Conservation (phyloP, 768 basidiomycete species). For the Boletus rubroflammeus region DNA sequence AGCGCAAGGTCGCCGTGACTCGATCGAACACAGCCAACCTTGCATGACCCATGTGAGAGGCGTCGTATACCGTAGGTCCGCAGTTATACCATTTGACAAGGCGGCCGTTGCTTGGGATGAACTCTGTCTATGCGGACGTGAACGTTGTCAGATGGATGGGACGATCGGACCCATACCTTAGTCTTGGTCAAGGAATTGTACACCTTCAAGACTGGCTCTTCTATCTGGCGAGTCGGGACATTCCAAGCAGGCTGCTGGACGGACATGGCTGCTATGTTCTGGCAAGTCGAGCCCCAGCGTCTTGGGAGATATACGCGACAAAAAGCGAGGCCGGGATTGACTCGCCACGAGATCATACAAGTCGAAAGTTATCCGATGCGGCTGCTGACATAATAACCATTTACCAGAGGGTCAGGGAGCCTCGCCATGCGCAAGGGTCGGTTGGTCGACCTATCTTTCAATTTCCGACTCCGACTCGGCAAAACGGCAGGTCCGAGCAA, state of each 20-base stretch:
- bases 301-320: slow-evolving; percentile 7
- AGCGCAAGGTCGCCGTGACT: neutral
- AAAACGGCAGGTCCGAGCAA: no score
- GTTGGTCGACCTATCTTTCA: no score
- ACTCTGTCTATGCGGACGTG: slow-evolving; percentile 57
- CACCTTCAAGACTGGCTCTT: slow-evolving; percentile 59
- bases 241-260: slow-evolving; percentile 55
- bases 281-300: slow-evolving; percentile 2
- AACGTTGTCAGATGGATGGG: slow-evolving; percentile 1
- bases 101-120: slow-evolving; percentile 63
- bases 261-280: slow-evolving; percentile 41
- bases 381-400: slow-evolving; percentile 27
- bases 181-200: slow-evolving; percentile 91
- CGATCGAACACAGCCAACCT: slow-evolving; percentile 47
- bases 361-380: no score
- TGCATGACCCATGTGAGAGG: slow-evolving; percentile 98
- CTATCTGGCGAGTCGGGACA: slow-evolving; percentile 34
- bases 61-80: slow-evolving; percentile 97
- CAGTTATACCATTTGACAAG: slow-evolving; percentile 99
- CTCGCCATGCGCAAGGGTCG: no score
- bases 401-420: no score
- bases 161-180: slow-evolving; percentile 57
- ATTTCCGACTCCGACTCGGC: no score
- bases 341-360: slow-evolving; percentile 24
- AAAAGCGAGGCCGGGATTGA: slow-evolving; percentile 6